These are phyloP conservation scores for Fusarium continuum DNA, from an alignment of 2,329 filamentous ascomycete genomes.

Conservation along the genomic window DNA sequence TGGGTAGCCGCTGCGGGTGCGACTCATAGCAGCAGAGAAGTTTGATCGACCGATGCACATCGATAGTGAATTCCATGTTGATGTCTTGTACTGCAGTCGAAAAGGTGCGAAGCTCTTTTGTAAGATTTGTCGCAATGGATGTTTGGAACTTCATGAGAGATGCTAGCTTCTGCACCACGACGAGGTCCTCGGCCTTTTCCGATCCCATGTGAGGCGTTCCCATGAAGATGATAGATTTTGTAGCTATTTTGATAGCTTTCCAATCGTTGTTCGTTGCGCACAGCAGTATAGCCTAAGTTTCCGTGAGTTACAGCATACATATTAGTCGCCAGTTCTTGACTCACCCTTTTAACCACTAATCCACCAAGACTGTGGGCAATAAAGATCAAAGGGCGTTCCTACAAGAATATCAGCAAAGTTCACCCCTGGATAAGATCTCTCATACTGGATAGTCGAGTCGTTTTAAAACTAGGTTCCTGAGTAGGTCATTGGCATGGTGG, in stretches of 20 bases:
- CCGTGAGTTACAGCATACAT: not conserved
- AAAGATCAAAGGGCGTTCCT: constrained; percentile 32
- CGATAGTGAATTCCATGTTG: constrained; percentile 36
- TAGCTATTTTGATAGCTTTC: constrained; percentile 27
- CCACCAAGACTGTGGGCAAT: constrained; percentile 36
- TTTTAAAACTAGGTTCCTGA: constrained; percentile 34
- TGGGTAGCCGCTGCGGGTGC: constrained; percentile 27
- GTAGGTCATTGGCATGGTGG: constrained; percentile 34
- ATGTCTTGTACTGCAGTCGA: constrained; percentile 35
- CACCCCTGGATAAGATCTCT: too few relatives aligned
- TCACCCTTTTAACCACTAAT: constrained; percentile 31
- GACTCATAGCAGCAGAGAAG: constrained; percentile 37
- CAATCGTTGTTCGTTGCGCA: constrained; percentile 34
- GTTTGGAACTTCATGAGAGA: constrained; percentile 28
- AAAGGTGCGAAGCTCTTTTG: constrained; percentile 33
- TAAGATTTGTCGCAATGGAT: constrained; percentile 29
- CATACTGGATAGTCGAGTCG: constrained; percentile 30
- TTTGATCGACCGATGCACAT: constrained; percentile 35
- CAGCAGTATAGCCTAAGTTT: constrained; percentile 24
- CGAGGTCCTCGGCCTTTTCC: constrained; percentile 30
- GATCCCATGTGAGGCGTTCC: constrained; percentile 38
- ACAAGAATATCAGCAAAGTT: not conserved
- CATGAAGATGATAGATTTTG: constrained; percentile 35
- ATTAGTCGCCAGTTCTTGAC: constrained; percentile 25
- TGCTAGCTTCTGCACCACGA: constrained; percentile 32